Evolutionary conservation across 306 rosid species (phyloP).

Genomic region (Dalbergia cochinchinensis): DNA sequence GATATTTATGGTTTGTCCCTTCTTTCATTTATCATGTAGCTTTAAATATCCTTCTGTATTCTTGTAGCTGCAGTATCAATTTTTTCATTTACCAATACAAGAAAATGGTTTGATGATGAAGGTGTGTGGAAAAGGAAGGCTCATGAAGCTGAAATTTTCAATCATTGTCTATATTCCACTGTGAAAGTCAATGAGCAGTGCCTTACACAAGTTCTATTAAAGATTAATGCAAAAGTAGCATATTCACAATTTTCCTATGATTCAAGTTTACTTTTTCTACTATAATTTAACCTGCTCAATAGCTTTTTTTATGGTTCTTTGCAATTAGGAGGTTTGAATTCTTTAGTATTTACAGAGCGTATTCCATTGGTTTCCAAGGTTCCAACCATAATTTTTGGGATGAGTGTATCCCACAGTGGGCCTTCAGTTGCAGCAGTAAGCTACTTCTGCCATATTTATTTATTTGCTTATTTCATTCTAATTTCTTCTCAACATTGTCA

Average conservation of each 20-base stretch:
- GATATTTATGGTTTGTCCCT: neutral
- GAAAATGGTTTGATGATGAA: neutral
- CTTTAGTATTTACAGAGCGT: neutral
- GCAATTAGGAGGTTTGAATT: neutral
- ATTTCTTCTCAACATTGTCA: too few species aligned
- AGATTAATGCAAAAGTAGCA: too few species aligned
- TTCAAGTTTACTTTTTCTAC: neutral
- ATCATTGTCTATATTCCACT: neutral
- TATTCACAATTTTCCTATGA: neutral
- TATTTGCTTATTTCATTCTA: too few species aligned
- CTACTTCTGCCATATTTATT: too few species aligned
- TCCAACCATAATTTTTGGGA: neutral
- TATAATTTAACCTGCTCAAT: neutral
- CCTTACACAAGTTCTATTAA: too few species aligned
- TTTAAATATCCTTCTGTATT: neutral
- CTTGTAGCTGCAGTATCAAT: neutral
- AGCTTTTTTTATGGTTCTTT: neutral
- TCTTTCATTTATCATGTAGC: neutral
- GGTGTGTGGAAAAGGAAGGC: neutral
- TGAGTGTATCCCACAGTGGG: too few species aligned
- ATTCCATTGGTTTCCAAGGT: neutral
- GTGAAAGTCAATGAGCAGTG: neutral
- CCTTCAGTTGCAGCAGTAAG: too few species aligned
- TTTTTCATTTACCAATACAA: neutral
- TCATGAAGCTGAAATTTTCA: neutral